Percentiles rank a stretch among this genome's conserved stretches.
Conservation (phyloP, 2,329 filamentous ascomycete genomes). For the Chrysosporium queenslandicum region DNA sequence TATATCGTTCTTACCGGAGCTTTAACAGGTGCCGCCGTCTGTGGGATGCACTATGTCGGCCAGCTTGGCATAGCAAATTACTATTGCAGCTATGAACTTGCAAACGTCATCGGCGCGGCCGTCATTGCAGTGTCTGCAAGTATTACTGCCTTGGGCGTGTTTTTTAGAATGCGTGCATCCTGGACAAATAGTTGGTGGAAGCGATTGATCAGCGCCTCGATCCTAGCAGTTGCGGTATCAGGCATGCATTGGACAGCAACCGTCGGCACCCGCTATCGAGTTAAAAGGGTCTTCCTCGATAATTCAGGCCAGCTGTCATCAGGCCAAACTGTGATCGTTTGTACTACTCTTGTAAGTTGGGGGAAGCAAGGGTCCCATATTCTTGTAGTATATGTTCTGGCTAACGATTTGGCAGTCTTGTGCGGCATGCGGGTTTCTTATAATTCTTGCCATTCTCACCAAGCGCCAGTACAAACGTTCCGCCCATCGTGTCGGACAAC, state of each 20-base stretch:
- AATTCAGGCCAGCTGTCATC: conserved; percentile 42
- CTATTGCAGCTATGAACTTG: conserved; percentile 48
- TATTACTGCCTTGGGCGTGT: conserved; percentile 58
- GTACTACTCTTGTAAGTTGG: conserved; percentile 56
- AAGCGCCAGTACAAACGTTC: conserved; percentile 45
- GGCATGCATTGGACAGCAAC: conserved; percentile 83
- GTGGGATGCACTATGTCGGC: conserved; percentile 81
- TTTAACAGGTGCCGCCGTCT: conserved; percentile 64
- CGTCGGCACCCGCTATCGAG: conserved; percentile 57
- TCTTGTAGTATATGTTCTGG: background rate
- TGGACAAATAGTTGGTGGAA: conserved; percentile 78
- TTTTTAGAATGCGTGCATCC: conserved; percentile 64
- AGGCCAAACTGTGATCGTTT: conserved; percentile 61
- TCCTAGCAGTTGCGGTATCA: conserved; percentile 64
- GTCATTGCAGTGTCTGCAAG: conserved; percentile 65
- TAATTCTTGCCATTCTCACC: conserved; percentile 46
- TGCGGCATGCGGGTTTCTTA: conserved; percentile 51
- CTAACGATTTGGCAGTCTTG: conserved; percentile 42
- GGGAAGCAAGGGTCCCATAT: background rate
- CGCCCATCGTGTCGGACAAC: conserved; percentile 51
- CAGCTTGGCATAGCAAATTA: conserved; percentile 77
- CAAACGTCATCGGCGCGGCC: conserved; percentile 57
- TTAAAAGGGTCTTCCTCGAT: conserved; percentile 40
- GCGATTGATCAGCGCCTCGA: conserved; percentile 52
- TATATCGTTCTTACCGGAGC: conserved; percentile 54